These are phyloP conservation scores for Boletus calvinii DNA, from an alignment of 1,284 basidiomycete genomes.

Conservation along the genomic window DNA sequence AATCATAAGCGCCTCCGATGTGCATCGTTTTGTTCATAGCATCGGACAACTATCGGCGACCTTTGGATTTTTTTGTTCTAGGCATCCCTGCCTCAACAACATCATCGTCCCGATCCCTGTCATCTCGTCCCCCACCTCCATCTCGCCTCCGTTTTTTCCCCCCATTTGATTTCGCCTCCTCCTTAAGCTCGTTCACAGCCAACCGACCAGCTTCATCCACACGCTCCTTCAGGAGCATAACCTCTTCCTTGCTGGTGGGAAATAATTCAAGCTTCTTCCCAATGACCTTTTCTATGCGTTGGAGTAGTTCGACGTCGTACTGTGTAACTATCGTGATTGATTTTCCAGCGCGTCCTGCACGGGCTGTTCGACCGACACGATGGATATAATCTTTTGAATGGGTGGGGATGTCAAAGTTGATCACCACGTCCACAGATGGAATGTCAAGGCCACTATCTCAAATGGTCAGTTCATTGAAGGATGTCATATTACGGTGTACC, in stretches of 20 bases:
- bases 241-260: conserved; percentile 88
- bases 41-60: conserved; percentile 30
- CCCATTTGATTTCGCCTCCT: conserved; percentile 52
- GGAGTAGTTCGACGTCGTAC: conserved; percentile 96
- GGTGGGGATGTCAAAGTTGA: conserved; percentile 98
- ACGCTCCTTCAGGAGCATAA: conserved; percentile 85
- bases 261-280: conserved; percentile 93
- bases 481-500: conserved; percentile 26
- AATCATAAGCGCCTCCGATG: neutral
- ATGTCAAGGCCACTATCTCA: conserved; percentile 85
- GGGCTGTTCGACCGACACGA: conserved; percentile 94
- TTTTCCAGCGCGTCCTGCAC: conserved; percentile 94
- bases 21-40: neutral
- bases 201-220: conserved; percentile 88
- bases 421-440: conserved; percentile 93
- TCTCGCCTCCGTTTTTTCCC: conserved; percentile 58
- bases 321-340: conserved; percentile 96
- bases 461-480: conserved; percentile 8
- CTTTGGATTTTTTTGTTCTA: conserved; percentile 47
- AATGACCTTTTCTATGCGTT: conserved; percentile 90
- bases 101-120: conserved; percentile 86
- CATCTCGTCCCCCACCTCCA: conserved; percentile 55
- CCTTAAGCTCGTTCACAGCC: conserved; percentile 78
- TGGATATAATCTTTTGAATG: conserved; percentile 99
- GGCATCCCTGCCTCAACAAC: conserved; percentile 81